A percentile compares a stretch with the other conserved stretches of the same genome.
These are phyloP conservation scores for Yarrowia porcina DNA, from an alignment of 805 yeast species.

Conservation along the genomic window DNA sequence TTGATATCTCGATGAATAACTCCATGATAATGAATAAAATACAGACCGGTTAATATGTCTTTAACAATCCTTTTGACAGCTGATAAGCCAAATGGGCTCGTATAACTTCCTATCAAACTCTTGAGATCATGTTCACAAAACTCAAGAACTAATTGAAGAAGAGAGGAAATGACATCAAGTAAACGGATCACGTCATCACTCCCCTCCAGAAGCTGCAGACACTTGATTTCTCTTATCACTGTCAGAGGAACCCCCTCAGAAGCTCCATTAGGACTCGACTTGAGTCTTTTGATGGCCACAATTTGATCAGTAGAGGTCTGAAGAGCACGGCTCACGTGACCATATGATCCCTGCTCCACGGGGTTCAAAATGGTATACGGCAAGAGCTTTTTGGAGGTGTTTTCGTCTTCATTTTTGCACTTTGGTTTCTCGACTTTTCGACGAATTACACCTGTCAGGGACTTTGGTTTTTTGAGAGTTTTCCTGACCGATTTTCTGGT, in stretches of 20 bases:
- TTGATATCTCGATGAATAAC: constrained; percentile 89
- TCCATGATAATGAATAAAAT: constrained; percentile 64
- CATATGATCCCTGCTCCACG: constrained; percentile 44
- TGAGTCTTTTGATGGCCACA: constrained; percentile 36
- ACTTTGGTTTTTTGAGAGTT: constrained; percentile 1
- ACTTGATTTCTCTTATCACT: not conserved
- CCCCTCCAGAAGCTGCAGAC: constrained; percentile 1
- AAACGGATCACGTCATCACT: constrained; percentile 38
- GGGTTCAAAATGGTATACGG: constrained; percentile 33
- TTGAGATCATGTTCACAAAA: constrained; percentile 37
- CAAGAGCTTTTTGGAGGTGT: constrained; percentile 18
- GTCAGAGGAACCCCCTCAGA: constrained; percentile 6
- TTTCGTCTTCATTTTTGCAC: not conserved
- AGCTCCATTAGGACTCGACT: not conserved
- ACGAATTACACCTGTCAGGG: not conserved
- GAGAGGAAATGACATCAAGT: constrained; percentile 50
- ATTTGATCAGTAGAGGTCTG: constrained; percentile 44
- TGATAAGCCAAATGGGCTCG: not conserved
- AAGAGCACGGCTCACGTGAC: constrained; percentile 58
- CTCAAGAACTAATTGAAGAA: constrained; percentile 36
- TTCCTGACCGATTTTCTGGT: too few relatives aligned
- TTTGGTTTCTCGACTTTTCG: not conserved
- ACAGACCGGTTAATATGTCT: constrained; percentile 54
- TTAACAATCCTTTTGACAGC: not conserved
- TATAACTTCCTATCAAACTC: constrained; percentile 45